These are phyloP conservation scores for Dryas drummondii DNA, from an alignment of 306 rosid species.

Conservation along the genomic window DNA sequence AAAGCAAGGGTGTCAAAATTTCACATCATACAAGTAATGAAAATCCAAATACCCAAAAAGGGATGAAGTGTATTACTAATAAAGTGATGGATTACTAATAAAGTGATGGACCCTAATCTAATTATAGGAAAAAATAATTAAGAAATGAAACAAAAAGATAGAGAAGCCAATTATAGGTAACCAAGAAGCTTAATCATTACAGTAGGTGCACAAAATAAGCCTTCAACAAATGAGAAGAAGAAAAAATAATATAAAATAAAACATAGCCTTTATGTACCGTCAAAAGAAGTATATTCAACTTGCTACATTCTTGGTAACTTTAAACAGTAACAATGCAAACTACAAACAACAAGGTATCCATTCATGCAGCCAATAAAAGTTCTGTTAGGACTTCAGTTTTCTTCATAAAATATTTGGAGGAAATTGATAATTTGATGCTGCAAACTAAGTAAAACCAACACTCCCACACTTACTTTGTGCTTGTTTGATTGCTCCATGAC, in stretches of 20 bases:
- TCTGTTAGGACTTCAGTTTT: background rate
- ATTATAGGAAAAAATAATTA: background rate
- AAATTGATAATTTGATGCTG: background rate
- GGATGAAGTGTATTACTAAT: background rate
- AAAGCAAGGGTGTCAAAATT: background rate
- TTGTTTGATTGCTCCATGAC: background rate
- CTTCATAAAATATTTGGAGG: background rate
- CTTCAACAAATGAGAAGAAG: background rate
- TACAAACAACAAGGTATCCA: background rate
- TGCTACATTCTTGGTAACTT: background rate
- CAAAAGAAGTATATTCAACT: background rate
- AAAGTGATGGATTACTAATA: background rate
- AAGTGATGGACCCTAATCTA: background rate
- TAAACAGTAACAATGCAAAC: background rate
- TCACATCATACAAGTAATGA: background rate
- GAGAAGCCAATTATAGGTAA: background rate
- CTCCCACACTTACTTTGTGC: background rate
- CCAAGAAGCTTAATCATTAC: conserved; percentile 1
- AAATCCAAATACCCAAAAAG: background rate
- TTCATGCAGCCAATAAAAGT: background rate
- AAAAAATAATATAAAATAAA: background rate
- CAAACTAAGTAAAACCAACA: background rate
- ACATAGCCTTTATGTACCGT: background rate
- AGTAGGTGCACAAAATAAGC: background rate
- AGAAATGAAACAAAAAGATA: background rate